Conservation (phyloP, 169 alveolate species). For the Plasmodium blacklocki region DNA sequence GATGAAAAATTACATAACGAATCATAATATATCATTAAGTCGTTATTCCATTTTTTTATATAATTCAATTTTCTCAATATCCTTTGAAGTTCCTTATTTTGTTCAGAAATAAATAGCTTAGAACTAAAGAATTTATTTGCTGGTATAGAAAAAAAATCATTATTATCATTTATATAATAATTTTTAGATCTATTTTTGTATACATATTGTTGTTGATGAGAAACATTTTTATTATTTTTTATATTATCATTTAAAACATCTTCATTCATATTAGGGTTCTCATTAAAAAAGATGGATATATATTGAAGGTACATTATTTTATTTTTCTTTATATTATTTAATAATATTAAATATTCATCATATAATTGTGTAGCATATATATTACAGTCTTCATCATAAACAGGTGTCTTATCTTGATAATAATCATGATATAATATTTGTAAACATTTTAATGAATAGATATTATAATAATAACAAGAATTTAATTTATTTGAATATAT, state of each 20-base stretch:
- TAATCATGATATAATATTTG: conserved; percentile 45
- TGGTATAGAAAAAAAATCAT: conserved; percentile 41
- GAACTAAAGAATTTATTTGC: conserved; percentile 44
- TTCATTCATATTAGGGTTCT: neutral
- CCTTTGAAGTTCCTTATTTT: conserved; percentile 11
- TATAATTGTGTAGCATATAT: conserved; percentile 10
- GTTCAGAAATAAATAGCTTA: conserved; percentile 2
- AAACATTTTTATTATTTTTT: no score
- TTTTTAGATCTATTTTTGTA: conserved; percentile 41
- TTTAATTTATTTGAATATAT: conserved; percentile 30
- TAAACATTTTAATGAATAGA: conserved; percentile 32
- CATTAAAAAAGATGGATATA: conserved; percentile 37
- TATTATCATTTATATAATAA: conserved; percentile 36
- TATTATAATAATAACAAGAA: conserved; percentile 43
- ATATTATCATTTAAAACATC: no score
- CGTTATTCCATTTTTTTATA: neutral
- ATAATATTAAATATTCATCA: conserved; percentile 13
- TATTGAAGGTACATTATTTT: conserved; percentile 21
- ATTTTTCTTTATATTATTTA: conserved; percentile 22
- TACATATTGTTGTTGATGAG: neutral
- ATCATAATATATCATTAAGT: neutral
- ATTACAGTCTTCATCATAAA: conserved; percentile 13
- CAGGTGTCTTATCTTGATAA: neutral
- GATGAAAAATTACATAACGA: neutral
- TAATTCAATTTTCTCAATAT: conserved; percentile 26